Conservation (phyloP, 2,329 filamentous ascomycete genomes). For the Dactylellina cionopaga region DNA sequence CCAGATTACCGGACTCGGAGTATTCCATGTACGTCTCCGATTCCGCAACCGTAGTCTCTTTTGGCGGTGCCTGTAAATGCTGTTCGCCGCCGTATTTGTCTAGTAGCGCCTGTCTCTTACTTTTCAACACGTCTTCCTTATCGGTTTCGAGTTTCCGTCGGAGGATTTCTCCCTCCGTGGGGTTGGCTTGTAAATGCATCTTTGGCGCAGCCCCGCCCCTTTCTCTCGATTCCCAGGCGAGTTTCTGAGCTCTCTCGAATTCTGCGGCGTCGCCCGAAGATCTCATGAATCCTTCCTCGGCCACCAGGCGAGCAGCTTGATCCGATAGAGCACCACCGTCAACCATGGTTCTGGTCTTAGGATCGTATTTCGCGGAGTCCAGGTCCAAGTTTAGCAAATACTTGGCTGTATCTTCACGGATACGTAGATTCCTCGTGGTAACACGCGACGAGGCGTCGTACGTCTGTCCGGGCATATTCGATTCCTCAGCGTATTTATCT, state of each 20-base stretch:
- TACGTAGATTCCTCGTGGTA: slow-evolving; percentile 85
- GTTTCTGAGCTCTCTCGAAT: slow-evolving; percentile 86
- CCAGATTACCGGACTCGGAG: slow-evolving; percentile 80
- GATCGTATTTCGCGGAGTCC: slow-evolving; percentile 97
- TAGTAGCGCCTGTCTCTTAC: slow-evolving; percentile 74
- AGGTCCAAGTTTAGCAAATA: slow-evolving; percentile 94
- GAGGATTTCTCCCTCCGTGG: slow-evolving; percentile 86
- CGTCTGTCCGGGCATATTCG: slow-evolving; percentile 87
- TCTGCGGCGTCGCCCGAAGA: slow-evolving; percentile 90
- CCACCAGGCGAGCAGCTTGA: slow-evolving; percentile 81
- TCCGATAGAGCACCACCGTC: slow-evolving; percentile 80
- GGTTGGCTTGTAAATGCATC: slow-evolving; percentile 93
- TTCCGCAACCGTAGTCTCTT: slow-evolving; percentile 76
- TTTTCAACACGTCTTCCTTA: slow-evolving; percentile 68
- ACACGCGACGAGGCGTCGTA: slow-evolving; percentile 72
- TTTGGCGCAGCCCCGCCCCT: slow-evolving; percentile 73
- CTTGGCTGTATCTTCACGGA: slow-evolving; percentile 96
- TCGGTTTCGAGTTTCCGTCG: slow-evolving; percentile 74
- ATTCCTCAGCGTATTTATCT: slow-evolving; percentile 89
- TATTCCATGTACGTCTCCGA: slow-evolving; percentile 93
- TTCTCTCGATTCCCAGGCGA: slow-evolving; percentile 96
- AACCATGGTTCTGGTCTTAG: slow-evolving; percentile 91
- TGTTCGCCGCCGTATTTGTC: slow-evolving; percentile 84
- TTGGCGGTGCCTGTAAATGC: slow-evolving; percentile 68
- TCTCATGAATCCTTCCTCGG: slow-evolving; percentile 90